Evolutionary conservation across 371 early-diverging fungal genomes (phyloP).

Genomic region (Mucor mucedo): DNA sequence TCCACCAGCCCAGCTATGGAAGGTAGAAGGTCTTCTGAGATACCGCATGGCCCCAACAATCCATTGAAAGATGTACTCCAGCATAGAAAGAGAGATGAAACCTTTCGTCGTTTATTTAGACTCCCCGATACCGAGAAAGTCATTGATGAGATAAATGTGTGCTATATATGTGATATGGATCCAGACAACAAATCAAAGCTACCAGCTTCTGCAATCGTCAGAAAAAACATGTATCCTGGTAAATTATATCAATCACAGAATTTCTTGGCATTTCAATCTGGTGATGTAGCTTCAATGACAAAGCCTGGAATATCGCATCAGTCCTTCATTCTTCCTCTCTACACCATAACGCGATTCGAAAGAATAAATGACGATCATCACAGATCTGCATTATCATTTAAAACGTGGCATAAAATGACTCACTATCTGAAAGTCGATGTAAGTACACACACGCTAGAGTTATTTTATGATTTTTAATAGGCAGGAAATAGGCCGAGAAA

Average conservation of each 20-base stretch:
- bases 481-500: slow-evolving; percentile 19
- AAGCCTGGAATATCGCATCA: slow-evolving; percentile 46
- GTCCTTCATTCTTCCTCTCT: slow-evolving; percentile 75
- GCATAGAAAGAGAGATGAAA: slow-evolving; percentile 71
- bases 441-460: neutral
- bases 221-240: slow-evolving; percentile 53
- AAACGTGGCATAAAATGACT: slow-evolving; percentile 68
- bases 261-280: slow-evolving; percentile 81
- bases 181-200: slow-evolving; percentile 18
- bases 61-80: slow-evolving; percentile 50
- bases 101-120: slow-evolving; percentile 70
- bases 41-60: slow-evolving; percentile 12
- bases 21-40: slow-evolving; percentile 46
- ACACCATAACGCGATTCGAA: slow-evolving; percentile 89
- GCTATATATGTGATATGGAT: slow-evolving; percentile 48
- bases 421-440: slow-evolving; percentile 56
- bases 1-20: slow-evolving; percentile 11
- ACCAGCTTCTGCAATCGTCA: neutral
- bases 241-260: slow-evolving; percentile 80
- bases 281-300: slow-evolving; percentile 39
- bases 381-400: slow-evolving; percentile 51
- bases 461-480: no score
- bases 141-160: slow-evolving; percentile 53
- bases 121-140: slow-evolving; percentile 65
- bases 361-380: slow-evolving; percentile 58